Base-by-base conservation (phyloP, 1,284 basidiomycete genomes). In the Austroboletus niveus region DNA sequence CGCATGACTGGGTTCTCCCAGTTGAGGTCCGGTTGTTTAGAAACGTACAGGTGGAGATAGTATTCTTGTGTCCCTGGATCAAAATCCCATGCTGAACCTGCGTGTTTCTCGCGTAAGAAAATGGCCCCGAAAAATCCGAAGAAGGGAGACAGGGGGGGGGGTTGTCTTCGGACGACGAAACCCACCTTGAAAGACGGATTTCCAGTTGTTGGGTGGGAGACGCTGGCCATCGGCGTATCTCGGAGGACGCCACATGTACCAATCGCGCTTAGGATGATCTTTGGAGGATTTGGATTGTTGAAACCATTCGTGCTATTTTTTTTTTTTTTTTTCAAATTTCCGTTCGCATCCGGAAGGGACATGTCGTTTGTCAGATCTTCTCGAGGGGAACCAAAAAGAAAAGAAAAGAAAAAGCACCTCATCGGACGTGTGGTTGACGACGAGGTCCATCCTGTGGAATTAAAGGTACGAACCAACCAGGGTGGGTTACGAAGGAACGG, bases 391-490 rank as follows among this genome's bases (percentile, higher is more conserved):
- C 20, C 9, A 5, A 8, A 11, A 9, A 39, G 8, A 12, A 20
- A 20, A 7, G 4, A 8, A 39, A 9, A 17, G 11, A 22, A 39
- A 20, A 7, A 12, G 31, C 47, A 80, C 82, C 73, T 87, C 79
- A 69, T 88, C 83, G 3, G 85, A 89, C 7, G 82, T 84, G 68
- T 91, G 89, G 67, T 91, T 92, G n/a, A 87, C 82, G 30, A 91
- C 89, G 4, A 92, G 79, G 65, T 91, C 87, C 75, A 90, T 86
- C 65, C 82, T 83, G 59, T 24, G 22, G 22, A 24, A 24, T 24
- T 34, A 34, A 34, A 34, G 32, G 32, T 14, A 34, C 32, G 32
- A 6, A 34, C 9, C 32, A 6, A 14, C 4, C 9, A 10, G 32
- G 32, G 9, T 34, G 32, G 10, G 32, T 11, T 9, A 6, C 45